Evolutionary conservation across 2,329 filamentous ascomycete species (phyloP).

Genomic region (Seiridium unicorne): DNA sequence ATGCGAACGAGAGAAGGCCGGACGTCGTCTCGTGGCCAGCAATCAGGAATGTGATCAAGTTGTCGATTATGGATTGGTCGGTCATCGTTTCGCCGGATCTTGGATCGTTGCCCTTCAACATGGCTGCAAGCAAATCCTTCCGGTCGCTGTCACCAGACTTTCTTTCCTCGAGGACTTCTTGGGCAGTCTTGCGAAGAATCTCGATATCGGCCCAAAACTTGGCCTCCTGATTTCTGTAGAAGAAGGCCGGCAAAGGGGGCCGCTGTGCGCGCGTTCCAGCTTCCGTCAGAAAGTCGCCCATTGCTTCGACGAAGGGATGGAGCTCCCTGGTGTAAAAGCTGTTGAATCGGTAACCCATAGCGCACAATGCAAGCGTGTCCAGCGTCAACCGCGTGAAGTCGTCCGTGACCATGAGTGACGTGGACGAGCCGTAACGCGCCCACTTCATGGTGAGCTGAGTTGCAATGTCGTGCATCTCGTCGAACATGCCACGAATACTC

Average conservation of each 20-base stretch:
- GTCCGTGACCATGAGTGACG: slow-evolving; percentile 51
- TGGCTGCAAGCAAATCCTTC: slow-evolving; percentile 51
- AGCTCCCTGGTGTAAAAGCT: slow-evolving; percentile 55
- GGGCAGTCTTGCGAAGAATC: slow-evolving; percentile 38
- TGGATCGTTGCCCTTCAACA: slow-evolving; percentile 50
- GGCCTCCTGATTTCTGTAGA: slow-evolving; percentile 20
- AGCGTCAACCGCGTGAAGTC: slow-evolving; percentile 64
- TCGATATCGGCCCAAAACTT: slow-evolving; percentile 35
- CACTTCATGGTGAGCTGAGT: slow-evolving; percentile 54
- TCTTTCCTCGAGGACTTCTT: slow-evolving; percentile 44
- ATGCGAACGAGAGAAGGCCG: slow-evolving; percentile 62
- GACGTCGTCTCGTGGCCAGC: slow-evolving; percentile 72
- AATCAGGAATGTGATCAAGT: slow-evolving; percentile 53
- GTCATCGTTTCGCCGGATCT: slow-evolving; percentile 46
- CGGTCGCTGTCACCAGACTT: slow-evolving; percentile 38
- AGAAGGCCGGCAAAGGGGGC: slow-evolving; percentile 12
- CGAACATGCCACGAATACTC: slow-evolving; percentile 52
- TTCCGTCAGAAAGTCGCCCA: slow-evolving; percentile 47
- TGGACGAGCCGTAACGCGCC: slow-evolving; percentile 38
- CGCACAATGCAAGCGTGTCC: slow-evolving; percentile 60
- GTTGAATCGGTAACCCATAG: slow-evolving; percentile 58
- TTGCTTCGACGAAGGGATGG: slow-evolving; percentile 55
- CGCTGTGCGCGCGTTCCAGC: slow-evolving; percentile 35
- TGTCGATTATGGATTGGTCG: slow-evolving; percentile 45
- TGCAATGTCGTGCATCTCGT: slow-evolving; percentile 51